Percentiles rank a stretch among this genome's conserved stretches.
Evolutionary conservation across 345 rosid genomes (phyloP).

Genomic region (Pugionium dolabratum): DNA sequence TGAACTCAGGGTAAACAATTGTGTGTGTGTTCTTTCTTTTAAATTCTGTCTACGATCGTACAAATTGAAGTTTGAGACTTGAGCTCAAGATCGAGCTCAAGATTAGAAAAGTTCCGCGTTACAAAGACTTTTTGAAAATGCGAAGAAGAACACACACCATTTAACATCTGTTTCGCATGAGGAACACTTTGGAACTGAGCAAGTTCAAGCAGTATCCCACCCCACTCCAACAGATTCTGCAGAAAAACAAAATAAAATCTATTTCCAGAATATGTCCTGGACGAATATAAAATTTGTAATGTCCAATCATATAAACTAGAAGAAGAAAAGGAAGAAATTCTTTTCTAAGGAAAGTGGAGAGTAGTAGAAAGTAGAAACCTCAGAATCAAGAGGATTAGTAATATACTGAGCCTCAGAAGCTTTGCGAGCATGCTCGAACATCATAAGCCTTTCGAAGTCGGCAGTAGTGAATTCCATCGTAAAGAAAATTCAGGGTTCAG

Average conservation of each 20-base stretch:
- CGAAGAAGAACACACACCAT: constrained; percentile 30
- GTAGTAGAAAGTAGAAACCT: constrained; percentile 52
- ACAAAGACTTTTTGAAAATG: too few species aligned
- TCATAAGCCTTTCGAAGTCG: constrained; percentile 57
- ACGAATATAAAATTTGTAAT: not conserved
- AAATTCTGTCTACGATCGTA: too few species aligned
- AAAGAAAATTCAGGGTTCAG: constrained; percentile 26
- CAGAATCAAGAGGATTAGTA: constrained; percentile 63
- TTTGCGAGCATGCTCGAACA: constrained; percentile 59
- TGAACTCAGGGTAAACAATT: too few species aligned
- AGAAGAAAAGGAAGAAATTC: too few species aligned
- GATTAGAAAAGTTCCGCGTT: too few species aligned
- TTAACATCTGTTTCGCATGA: constrained; percentile 47
- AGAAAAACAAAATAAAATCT: not conserved
- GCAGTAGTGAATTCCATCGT: constrained; percentile 60
- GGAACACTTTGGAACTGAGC: constrained; percentile 54
- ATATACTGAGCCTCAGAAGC: constrained; percentile 56
- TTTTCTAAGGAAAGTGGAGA: too few species aligned
- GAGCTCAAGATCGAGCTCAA: too few species aligned
- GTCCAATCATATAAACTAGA: not conserved
- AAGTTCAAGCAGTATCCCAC: constrained; percentile 63
- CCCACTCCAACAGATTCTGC: constrained; percentile 57
- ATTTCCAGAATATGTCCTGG: too few species aligned
- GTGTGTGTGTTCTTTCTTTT: too few species aligned
- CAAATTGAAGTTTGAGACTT: too few species aligned